Evolutionary conservation across 1,139 yeast species (phyloP).

Genomic region (Meyerozyma carpophila): DNA sequence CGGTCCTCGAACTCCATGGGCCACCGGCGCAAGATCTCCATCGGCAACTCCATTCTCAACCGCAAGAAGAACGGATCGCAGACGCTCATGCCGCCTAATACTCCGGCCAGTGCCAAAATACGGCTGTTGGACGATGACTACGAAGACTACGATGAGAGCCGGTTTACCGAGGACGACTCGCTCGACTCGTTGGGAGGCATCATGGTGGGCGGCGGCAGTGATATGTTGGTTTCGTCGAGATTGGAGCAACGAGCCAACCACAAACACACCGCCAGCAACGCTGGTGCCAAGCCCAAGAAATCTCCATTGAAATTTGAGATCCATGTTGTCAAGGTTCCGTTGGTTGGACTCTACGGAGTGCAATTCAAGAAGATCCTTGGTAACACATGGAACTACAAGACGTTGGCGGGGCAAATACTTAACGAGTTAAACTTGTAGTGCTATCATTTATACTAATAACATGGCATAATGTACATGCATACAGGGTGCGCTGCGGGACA

Average conservation of each 20-base stretch:
- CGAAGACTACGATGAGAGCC: constrained; percentile 22
- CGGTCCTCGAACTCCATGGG: constrained; percentile 27
- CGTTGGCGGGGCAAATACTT: constrained; percentile 84
- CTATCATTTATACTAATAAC: not conserved
- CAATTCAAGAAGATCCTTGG: constrained; percentile 93
- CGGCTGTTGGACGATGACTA: constrained; percentile 31
- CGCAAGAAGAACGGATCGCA: constrained; percentile 46
- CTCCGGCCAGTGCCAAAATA: constrained; percentile 46
- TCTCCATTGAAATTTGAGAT: constrained; percentile 82
- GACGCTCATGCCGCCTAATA: constrained; percentile 40
- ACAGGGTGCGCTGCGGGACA: no score
- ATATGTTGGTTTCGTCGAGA: constrained; percentile 59
- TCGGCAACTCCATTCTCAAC: constrained; percentile 50
- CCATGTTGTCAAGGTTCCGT: constrained; percentile 87
- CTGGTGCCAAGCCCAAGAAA: constrained; percentile 20
- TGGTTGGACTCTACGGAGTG: constrained; percentile 87
- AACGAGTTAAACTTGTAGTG: constrained; percentile 62
- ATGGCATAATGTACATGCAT: not conserved
- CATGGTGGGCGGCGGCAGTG: constrained; percentile 52
- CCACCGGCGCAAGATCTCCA: constrained; percentile 59
- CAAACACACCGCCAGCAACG: constrained; percentile 23
- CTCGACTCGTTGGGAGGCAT: constrained; percentile 55
- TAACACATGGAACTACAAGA: constrained; percentile 93
- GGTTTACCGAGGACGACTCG: constrained; percentile 48
- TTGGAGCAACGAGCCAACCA: constrained; percentile 47